Conservation (phyloP, 2,329 filamentous ascomycete genomes). For the Colletotrichum tabaci region DNA sequence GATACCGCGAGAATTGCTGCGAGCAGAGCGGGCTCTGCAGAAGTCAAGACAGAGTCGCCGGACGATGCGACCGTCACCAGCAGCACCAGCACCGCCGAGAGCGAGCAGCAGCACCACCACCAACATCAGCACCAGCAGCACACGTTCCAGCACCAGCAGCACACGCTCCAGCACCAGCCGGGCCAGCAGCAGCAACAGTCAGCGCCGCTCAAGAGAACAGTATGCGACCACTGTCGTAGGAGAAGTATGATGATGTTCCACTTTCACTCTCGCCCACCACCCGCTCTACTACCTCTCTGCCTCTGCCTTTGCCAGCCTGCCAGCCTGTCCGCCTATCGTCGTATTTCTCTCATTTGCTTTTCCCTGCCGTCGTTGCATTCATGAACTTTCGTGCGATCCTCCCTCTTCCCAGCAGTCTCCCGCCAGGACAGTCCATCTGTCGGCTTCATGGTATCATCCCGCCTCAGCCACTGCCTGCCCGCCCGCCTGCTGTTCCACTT, state of each 20-base stretch:
- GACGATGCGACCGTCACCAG: neutral
- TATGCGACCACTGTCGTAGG: conserved; percentile 62
- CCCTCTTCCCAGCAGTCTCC: conserved; percentile 42
- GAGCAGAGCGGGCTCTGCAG: conserved; percentile 42
- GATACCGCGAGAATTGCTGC: conserved; percentile 42
- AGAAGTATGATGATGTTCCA: conserved; percentile 55
- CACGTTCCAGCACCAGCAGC: neutral
- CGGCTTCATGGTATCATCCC: conserved; percentile 34
- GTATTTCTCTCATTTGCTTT: conserved; percentile 6
- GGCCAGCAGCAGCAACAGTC: conserved; percentile 31
- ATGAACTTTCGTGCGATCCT: conserved; percentile 44
- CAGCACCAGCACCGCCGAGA: conserved; percentile 19
- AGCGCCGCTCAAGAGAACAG: conserved; percentile 52
- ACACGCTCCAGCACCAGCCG: neutral
- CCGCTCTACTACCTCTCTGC: neutral
- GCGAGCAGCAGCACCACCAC: conserved; percentile 23
- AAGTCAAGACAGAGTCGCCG: conserved; percentile 43
- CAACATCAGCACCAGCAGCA: neutral
- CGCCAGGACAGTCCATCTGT: conserved; percentile 40
- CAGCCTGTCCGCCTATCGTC: neutral
- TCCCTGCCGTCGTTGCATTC: conserved; percentile 15
- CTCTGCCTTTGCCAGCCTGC: too few relatives aligned
- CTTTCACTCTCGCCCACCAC: conserved; percentile 15
- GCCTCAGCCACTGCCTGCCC: conserved; percentile 6
- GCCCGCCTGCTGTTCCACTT: conserved; percentile 17